phyloP scores from a whole-genome alignment of 805 yeast species.

The Deakozyma indianensis region DNA sequence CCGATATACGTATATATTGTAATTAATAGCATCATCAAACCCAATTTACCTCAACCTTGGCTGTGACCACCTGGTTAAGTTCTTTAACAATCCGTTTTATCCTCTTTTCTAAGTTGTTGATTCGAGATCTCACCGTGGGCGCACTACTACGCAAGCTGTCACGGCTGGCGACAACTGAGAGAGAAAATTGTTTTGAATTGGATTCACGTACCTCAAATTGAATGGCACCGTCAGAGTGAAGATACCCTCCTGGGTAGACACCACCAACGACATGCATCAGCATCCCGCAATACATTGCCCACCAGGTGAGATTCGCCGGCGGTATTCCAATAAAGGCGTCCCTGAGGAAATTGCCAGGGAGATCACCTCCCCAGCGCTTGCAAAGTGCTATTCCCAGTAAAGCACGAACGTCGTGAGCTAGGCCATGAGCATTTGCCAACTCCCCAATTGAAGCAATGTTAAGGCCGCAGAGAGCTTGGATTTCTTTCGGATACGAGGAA shows the following conservation, averaged over 20 bases:
- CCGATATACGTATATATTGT: background rate
- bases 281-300: constrained; percentile 62
- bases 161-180: constrained; percentile 12
- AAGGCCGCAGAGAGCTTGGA: constrained; percentile 61
- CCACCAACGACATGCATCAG: constrained; percentile 69
- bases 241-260: constrained; percentile 69
- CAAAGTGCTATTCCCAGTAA: constrained; percentile 59
- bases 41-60: constrained; percentile 10
- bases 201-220: constrained; percentile 9
- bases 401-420: constrained; percentile 58
- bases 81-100: constrained; percentile 36
- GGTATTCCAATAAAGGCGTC: constrained; percentile 14
- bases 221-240: constrained; percentile 30
- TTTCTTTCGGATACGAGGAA: constrained; percentile 61
- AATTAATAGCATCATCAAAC: constrained; percentile 2
- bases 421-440: constrained; percentile 61
- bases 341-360: constrained; percentile 35
- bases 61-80: constrained; percentile 9
- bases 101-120: constrained; percentile 44
- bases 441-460: constrained; percentile 63
- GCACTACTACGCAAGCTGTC: constrained; percentile 13
- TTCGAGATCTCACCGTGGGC: constrained; percentile 30
- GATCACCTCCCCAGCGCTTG: constrained; percentile 73
- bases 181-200: constrained; percentile 10
- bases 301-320: constrained; percentile 37